Conservation (phyloP, 495 filamentous ascomycete genomes). For the Astrothelium macrocarpum region DNA sequence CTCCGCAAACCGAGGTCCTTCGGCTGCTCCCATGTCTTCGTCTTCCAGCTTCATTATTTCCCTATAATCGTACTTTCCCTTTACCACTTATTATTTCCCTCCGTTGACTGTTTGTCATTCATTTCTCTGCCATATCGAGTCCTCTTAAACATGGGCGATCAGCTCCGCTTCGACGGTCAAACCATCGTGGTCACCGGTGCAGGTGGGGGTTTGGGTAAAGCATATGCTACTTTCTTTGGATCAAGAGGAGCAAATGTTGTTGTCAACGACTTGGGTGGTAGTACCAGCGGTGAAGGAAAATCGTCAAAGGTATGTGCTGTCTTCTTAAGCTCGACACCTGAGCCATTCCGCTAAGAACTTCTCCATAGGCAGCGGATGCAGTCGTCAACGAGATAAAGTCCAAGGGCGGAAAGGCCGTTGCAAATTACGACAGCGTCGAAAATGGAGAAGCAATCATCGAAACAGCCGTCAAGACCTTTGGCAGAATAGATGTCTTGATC, state of each 20-base stretch:
- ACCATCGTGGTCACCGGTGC: constrained; percentile 95
- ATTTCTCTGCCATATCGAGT: neutral
- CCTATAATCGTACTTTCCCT: constrained; percentile 16
- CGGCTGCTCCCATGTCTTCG: constrained; percentile 17
- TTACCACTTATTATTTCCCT: constrained; percentile 16
- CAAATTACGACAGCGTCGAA: constrained; percentile 97
- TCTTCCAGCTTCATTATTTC: constrained; percentile 13
- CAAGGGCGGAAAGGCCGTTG: constrained; percentile 89
- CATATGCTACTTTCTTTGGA: constrained; percentile 86
- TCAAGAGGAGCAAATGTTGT: constrained; percentile 91
- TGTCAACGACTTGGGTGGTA: constrained; percentile 92
- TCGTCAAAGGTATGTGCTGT: constrained; percentile 59
- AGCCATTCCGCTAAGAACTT: constrained; percentile 7
- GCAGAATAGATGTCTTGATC: constrained; percentile 86
- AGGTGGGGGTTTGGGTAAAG: constrained; percentile 87
- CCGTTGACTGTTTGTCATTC: neutral
- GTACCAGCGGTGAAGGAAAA: constrained; percentile 87
- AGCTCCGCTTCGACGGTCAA: constrained; percentile 90
- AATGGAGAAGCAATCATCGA: constrained; percentile 93
- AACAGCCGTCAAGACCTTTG: constrained; percentile 85
- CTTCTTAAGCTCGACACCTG: neutral
- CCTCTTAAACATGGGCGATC: constrained; percentile 13
- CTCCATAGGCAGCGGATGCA: constrained; percentile 73
- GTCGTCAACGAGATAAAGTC: constrained; percentile 91
- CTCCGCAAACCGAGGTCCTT: constrained; percentile 28